Evolutionary conservation across 768 basidiomycete species (phyloP).

Genomic region (Termitomyces sp.): DNA sequence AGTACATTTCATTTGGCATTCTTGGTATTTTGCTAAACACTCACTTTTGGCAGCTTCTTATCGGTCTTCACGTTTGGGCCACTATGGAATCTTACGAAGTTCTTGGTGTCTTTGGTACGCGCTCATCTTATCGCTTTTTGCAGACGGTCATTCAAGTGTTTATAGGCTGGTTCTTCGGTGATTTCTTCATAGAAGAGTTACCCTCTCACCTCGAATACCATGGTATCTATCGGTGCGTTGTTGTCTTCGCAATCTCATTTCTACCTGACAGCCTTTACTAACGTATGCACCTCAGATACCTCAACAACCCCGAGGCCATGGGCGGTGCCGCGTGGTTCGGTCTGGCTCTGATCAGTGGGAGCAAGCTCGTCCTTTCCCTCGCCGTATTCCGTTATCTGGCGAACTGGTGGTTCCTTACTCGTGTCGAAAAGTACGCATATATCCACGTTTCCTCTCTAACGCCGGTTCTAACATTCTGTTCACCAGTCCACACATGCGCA

Average conservation of each 20-base stretch:
- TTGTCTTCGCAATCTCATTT: background rate
- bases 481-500: constrained; percentile 94
- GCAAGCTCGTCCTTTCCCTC: constrained; percentile 84
- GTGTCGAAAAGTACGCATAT: constrained; percentile 80
- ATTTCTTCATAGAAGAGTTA: constrained; percentile 95
- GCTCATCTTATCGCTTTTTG: background rate
- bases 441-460: background rate
- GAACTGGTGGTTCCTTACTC: constrained; percentile 95
- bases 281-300: constrained; percentile 48
- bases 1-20: constrained; percentile 28
- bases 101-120: constrained; percentile 85
- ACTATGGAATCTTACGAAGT: constrained; percentile 89
- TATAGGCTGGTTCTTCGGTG: constrained; percentile 96
- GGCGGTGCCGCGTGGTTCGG: constrained; percentile 96
- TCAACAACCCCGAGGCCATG: constrained; percentile 96
- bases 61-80: constrained; percentile 90
- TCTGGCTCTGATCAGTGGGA: constrained; percentile 85
- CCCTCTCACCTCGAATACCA: constrained; percentile 90
- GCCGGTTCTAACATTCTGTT: background rate
- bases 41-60: constrained; percentile 54
- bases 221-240: constrained; percentile 85
- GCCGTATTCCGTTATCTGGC: constrained; percentile 84
- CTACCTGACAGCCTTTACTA: background rate
- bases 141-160: background rate
- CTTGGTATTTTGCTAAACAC: constrained; percentile 12